phyloP scores from a whole-genome alignment of 1,139 yeast species.

The Pichia sp. region DNA sequence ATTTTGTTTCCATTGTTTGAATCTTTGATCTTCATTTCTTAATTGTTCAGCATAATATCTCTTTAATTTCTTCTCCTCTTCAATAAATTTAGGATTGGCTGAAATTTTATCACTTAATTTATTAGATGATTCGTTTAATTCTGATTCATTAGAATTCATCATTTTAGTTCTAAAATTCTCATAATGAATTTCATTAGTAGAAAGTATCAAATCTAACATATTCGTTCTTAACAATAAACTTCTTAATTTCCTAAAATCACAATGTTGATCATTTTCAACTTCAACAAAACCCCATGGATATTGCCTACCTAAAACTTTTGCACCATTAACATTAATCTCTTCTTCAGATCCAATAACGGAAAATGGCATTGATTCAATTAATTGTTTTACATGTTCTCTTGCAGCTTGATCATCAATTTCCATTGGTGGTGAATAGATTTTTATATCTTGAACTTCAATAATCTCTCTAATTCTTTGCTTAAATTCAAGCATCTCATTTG shows the following conservation, averaged over 20 bases:
- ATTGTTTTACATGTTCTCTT: slow-evolving; percentile 72
- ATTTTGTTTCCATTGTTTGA: slow-evolving; percentile 97
- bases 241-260: slow-evolving; percentile 91
- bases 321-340: slow-evolving; percentile 74
- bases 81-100: slow-evolving; percentile 85
- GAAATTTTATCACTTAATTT: slow-evolving; percentile 32
- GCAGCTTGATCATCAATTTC: slow-evolving; percentile 68
- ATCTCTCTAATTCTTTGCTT: slow-evolving; percentile 85
- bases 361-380: slow-evolving; percentile 90
- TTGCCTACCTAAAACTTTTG: slow-evolving; percentile 78
- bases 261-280: slow-evolving; percentile 91
- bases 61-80: slow-evolving; percentile 91
- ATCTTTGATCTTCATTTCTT: slow-evolving; percentile 92
- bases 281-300: slow-evolving; percentile 98
- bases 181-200: slow-evolving; percentile 90
- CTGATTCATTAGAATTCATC: slow-evolving; percentile 43
- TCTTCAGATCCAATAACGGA: slow-evolving; percentile 88
- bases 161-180: slow-evolving; percentile 81
- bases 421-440: slow-evolving; percentile 83
- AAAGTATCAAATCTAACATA: slow-evolving; percentile 78
- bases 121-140: slow-evolving; percentile 21
- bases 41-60: slow-evolving; percentile 97
- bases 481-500: slow-evolving; percentile 71
- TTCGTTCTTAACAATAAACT: slow-evolving; percentile 83
- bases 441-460: slow-evolving; percentile 85